Conservation (phyloP, 1,284 basidiomycete species). For the Cystobasidiaceae sp. region DNA sequence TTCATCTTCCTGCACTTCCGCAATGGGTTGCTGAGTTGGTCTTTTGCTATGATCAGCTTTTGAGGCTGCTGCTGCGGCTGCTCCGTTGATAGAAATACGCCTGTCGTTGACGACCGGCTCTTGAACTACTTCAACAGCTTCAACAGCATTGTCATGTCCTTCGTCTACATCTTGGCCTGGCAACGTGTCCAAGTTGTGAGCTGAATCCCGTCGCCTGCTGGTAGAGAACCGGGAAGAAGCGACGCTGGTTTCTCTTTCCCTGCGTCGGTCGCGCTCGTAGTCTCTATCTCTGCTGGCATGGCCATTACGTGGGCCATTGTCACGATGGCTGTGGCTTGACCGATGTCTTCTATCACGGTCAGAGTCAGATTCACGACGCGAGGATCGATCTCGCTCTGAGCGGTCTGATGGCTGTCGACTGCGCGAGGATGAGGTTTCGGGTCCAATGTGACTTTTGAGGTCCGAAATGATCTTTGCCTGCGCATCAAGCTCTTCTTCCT, state of each 20-base stretch:
- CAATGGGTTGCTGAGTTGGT: neutral
- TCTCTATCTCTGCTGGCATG: too few relatives aligned
- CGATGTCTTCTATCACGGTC: too few relatives aligned
- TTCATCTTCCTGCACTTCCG: neutral
- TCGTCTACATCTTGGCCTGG: too few relatives aligned
- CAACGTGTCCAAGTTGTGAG: too few relatives aligned
- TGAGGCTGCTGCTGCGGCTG: neutral
- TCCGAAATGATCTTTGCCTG: neutral
- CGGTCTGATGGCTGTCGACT: neutral
- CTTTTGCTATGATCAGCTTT: neutral
- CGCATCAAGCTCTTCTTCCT: constrained; percentile 7
- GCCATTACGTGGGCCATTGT: too few relatives aligned
- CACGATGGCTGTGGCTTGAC: too few relatives aligned
- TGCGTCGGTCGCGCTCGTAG: too few relatives aligned
- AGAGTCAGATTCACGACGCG: neutral
- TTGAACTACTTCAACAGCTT: neutral
- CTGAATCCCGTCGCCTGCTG: too few relatives aligned
- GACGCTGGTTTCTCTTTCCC: too few relatives aligned
- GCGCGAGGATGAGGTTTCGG: neutral
- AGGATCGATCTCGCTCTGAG: neutral
- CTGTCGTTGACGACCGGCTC: neutral
- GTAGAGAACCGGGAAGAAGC: too few relatives aligned
- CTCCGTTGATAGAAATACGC: constrained; percentile 7
- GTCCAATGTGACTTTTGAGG: neutral
- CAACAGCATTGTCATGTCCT: neutral